Conservation (phyloP, 306 rosid species). For the Rosa rugosa region DNA sequence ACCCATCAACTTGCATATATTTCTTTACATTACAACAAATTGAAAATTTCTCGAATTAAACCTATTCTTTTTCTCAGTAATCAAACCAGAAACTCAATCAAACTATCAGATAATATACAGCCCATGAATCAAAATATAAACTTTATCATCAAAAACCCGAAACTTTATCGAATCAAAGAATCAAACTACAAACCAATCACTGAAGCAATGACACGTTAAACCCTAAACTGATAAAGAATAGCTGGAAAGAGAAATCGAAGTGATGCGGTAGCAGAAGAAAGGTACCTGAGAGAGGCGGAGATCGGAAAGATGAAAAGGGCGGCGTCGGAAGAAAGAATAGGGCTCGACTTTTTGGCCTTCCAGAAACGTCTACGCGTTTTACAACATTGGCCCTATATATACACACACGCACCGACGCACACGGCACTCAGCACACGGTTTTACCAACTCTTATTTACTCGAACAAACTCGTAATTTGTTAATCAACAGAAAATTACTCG, state of each 20-base stretch:
- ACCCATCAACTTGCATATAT: background rate
- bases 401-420: background rate
- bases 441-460: background rate
- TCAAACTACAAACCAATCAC: background rate
- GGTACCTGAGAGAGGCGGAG: background rate
- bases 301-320: background rate
- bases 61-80: background rate
- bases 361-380: background rate
- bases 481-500: too few species aligned
- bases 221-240: background rate
- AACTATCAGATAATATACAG: background rate
- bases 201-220: background rate
- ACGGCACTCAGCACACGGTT: background rate
- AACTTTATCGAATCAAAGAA: background rate
- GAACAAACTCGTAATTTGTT: background rate
- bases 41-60: background rate
- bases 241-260: background rate
- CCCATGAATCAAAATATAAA: background rate
- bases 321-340: background rate
- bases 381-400: background rate
- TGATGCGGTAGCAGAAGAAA: background rate
- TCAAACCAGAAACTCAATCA: background rate
- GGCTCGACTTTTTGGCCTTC: constrained; percentile 3
- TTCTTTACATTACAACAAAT: background rate
- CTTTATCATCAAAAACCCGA: background rate